These are phyloP conservation scores for Phaffia rhodozyma DNA, from an alignment of 1,284 basidiomycete genomes.

Conservation along the genomic window DNA sequence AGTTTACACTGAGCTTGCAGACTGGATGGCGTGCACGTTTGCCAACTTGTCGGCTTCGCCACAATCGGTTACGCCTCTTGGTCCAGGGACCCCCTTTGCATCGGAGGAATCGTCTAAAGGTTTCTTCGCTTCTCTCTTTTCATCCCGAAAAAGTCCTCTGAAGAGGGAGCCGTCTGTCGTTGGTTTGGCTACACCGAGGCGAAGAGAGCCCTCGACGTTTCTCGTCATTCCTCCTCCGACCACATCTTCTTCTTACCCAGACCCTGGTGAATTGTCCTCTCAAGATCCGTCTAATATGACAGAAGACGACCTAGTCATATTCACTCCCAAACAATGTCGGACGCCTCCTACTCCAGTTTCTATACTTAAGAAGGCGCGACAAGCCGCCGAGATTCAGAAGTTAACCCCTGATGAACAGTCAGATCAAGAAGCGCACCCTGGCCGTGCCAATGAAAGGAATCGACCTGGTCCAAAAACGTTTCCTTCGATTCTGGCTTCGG, in stretches of 20 bases:
- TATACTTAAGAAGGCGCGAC: not conserved
- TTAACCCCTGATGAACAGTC: not conserved
- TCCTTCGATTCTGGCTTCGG: conserved; percentile 11
- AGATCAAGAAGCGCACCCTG: not conserved
- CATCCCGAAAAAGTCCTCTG: not conserved
- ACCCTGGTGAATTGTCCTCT: not conserved
- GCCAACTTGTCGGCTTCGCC: conserved; percentile 24
- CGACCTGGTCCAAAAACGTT: conserved; percentile 1
- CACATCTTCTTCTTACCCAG: not conserved
- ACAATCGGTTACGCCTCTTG: too few relatives aligned
- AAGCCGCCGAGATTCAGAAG: not conserved
- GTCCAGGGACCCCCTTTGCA: conserved; percentile 14
- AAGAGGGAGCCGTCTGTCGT: too few relatives aligned
- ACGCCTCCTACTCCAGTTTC: not conserved
- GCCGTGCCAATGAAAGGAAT: not conserved
- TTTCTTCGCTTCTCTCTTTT: conserved; percentile 6
- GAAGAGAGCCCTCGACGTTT: not conserved
- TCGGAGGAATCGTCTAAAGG: conserved; percentile 27
- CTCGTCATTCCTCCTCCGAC: not conserved
- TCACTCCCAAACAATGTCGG: conserved; percentile 4
- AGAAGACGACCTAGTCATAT: conserved; percentile 4
- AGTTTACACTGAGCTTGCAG: conserved; percentile 77
- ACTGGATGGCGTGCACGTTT: conserved; percentile 81
- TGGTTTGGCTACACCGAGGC: too few relatives aligned
- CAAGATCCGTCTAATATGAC: not conserved